Percentiles rank a stretch among this genome's conserved stretches.
phyloP scores from a whole-genome alignment of 768 basidiomycete genomes.

The Panellus pusillus region DNA sequence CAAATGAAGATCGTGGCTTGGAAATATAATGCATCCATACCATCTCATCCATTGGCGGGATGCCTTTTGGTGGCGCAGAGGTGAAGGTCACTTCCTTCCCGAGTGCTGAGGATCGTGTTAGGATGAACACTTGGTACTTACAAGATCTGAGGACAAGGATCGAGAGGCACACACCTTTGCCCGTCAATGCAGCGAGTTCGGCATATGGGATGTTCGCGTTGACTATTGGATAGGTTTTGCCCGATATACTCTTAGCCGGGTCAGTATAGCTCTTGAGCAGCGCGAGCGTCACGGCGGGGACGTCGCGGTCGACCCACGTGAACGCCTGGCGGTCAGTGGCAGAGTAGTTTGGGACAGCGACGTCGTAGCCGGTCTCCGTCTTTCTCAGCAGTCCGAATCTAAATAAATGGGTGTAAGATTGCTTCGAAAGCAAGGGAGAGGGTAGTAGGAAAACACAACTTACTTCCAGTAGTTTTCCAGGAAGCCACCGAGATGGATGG shows the following conservation, averaged over 20 bases:
- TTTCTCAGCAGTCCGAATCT: not conserved
- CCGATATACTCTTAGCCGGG: not conserved
- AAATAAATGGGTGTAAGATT: too few relatives aligned
- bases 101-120: not conserved
- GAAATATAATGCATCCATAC: not conserved
- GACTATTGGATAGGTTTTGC: slow-evolving; percentile 3
- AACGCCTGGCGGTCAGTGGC: not conserved
- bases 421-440: too few relatives aligned
- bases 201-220: not conserved
- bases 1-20: too few relatives aligned
- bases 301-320: not conserved
- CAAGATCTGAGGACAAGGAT: not conserved
- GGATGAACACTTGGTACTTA: not conserved
- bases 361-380: not conserved
- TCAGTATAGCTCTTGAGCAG: slow-evolving; percentile 1
- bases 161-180: not conserved
- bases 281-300: not conserved
- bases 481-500: not conserved
- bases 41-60: not conserved
- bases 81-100: not conserved
- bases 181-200: not conserved
- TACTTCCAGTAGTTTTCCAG: slow-evolving; percentile 2
- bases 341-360: not conserved
- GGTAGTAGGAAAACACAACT: not conserved
- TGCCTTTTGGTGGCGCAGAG: not conserved